These are phyloP conservation scores for Golubevia pallescens DNA, from an alignment of 1,284 basidiomycete species.

Conservation along the genomic window DNA sequence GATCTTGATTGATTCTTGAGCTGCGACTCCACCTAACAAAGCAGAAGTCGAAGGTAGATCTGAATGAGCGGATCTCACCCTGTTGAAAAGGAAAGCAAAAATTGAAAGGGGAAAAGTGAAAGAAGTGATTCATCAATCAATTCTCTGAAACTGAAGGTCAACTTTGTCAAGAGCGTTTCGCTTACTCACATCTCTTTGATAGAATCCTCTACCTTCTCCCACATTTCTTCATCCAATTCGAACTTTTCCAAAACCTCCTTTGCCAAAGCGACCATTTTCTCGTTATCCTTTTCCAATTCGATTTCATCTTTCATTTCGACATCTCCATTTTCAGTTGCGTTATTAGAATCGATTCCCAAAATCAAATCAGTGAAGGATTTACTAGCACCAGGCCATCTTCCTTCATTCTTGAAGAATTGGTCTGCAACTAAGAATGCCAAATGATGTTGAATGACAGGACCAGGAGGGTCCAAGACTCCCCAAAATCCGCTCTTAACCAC, in stretches of 20 bases:
- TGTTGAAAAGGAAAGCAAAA: slow-evolving; percentile 1
- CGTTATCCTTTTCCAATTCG: slow-evolving; percentile 9
- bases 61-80: slow-evolving; percentile 72
- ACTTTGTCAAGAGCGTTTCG: not conserved
- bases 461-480: slow-evolving; percentile 66
- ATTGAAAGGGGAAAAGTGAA: slow-evolving; percentile 12
- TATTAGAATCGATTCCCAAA: slow-evolving; percentile 25
- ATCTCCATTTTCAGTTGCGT: not conserved
- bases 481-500: slow-evolving; percentile 67
- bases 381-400: slow-evolving; percentile 66
- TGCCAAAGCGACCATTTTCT: slow-evolving; percentile 8
- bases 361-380: slow-evolving; percentile 14
- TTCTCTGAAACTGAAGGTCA: not conserved
- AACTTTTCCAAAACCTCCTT: slow-evolving; percentile 18
- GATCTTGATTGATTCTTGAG: slow-evolving; percentile 98
- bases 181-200: slow-evolving; percentile 81
- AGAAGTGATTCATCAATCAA: not conserved
- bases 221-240: slow-evolving; percentile 60
- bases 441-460: slow-evolving; percentile 32
- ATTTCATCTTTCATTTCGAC: slow-evolving; percentile 11
- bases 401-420: slow-evolving; percentile 63
- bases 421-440: slow-evolving; percentile 67
- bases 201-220: slow-evolving; percentile 72
- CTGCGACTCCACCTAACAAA: slow-evolving; percentile 88
- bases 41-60: slow-evolving; percentile 92